Percentiles rank a stretch among this genome's conserved stretches.
Evolutionary conservation across 352 stramenopile species (phyloP).

Genomic region (Phytophthora palmivora): DNA sequence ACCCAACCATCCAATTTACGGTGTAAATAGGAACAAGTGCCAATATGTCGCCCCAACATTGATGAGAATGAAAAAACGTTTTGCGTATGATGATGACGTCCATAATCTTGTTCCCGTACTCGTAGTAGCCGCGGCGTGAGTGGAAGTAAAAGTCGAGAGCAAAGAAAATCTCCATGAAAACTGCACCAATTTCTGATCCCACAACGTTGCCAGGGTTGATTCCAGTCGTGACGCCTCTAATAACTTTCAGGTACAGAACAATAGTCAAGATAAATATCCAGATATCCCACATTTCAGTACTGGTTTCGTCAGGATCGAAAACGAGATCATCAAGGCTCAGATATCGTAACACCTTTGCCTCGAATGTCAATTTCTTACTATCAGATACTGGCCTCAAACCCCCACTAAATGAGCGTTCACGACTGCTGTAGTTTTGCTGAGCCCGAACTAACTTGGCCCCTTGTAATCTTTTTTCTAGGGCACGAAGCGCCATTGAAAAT

Average conservation of each 20-base stretch:
- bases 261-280: conserved; percentile 40
- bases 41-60: conserved; percentile 42
- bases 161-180: conserved; percentile 57
- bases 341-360: conserved; percentile 36
- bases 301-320: conserved; percentile 53
- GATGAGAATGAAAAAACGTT: conserved; percentile 45
- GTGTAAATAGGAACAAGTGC: conserved; percentile 54
- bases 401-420: conserved; percentile 12
- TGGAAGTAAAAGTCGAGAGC: conserved; percentile 55
- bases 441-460: conserved; percentile 52
- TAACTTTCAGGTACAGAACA: conserved; percentile 45
- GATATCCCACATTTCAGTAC: conserved; percentile 35
- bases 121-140: conserved; percentile 60
- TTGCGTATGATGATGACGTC: conserved; percentile 46
- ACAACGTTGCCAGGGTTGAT: conserved; percentile 12
- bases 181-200: conserved; percentile 29
- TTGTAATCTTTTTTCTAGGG: conserved; percentile 59
- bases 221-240: conserved; percentile 41
- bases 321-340: conserved; percentile 42
- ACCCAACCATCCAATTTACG: conserved; percentile 50
- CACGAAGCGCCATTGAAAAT: conserved; percentile 67
- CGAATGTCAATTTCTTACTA: conserved; percentile 29
- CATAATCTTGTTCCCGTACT: conserved; percentile 79
- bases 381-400: background rate
- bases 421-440: conserved; percentile 29